Evolutionary conservation across 2,329 filamentous ascomycete species (phyloP), one percentile per base, ranked within the genome.

Genomic region (Scolecobasidium constrictum): DNA sequence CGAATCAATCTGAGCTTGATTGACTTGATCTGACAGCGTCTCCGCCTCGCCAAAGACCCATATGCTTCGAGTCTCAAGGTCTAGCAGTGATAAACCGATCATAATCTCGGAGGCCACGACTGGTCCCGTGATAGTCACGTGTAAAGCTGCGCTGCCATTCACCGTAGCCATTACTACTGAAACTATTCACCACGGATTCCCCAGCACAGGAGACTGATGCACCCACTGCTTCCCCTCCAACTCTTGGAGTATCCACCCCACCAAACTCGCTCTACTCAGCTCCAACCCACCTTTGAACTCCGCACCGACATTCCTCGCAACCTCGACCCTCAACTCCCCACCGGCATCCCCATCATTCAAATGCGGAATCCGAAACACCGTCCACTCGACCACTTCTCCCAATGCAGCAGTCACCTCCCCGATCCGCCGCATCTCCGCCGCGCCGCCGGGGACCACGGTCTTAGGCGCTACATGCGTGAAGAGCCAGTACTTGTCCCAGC

Each of bases 111-210:
- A n/a, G n/a, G n/a, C n/a, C n/a, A n/a, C n/a, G n/a, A n/a, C n/a
- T n/a, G n/a, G n/a, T n/a, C n/a, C n/a, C n/a, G n/a, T n/a, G n/a
- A n/a, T n/a, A n/a, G n/a, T n/a, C n/a, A n/a, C n/a, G n/a, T n/a
- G n/a, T n/a, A n/a, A n/a, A n/a, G n/a, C n/a, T n/a, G n/a, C n/a
- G n/a, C n/a, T n/a, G n/a, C n/a, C n/a, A n/a, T n/a, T n/a, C n/a
- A n/a, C n/a, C n/a, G n/a, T n/a, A n/a, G n/a, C n/a, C n/a, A n/a
- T n/a, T n/a, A n/a, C n/a, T n/a, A n/a, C n/a, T n/a, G n/a, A n/a
- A n/a, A n/a, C n/a, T n/a, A n/a, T n/a, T n/a, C n/a, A n/a, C n/a
- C 37, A 21, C 51, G 54, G 59, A 57, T 12, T 13, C 47, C 46
- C 45, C 35, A 45, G 11, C 18, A 37, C 23, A 21, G 45, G 45